phyloP scores from a whole-genome alignment of 2,329 filamentous ascomycete genomes.

The Hortaea werneckii region DNA sequence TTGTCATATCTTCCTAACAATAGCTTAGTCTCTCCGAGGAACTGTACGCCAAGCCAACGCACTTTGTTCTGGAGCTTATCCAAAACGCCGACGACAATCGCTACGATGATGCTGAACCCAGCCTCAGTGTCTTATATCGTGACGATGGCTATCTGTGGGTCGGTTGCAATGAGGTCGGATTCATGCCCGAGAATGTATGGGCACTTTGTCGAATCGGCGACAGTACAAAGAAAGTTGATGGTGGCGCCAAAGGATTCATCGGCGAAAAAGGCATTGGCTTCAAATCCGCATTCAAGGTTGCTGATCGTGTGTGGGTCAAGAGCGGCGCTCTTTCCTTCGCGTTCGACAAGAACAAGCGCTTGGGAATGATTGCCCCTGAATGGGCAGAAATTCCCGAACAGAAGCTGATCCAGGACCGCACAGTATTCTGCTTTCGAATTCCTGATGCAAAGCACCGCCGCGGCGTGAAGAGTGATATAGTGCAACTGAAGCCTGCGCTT shows the following conservation, averaged over 20 bases:
- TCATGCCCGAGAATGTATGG: slow-evolving; percentile 31
- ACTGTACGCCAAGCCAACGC: slow-evolving; percentile 23
- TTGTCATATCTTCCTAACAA: neutral
- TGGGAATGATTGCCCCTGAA: slow-evolving; percentile 30
- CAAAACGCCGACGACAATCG: slow-evolving; percentile 47
- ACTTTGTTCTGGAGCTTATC: slow-evolving; percentile 45
- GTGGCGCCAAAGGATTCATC: slow-evolving; percentile 31
- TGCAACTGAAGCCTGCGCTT: slow-evolving; percentile 16
- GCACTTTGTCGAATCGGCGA: slow-evolving; percentile 39
- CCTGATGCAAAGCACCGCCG: slow-evolving; percentile 8
- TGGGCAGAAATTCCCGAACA: slow-evolving; percentile 16
- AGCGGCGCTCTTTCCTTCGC: slow-evolving; percentile 38
- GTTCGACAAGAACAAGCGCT: slow-evolving; percentile 25
- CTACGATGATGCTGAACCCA: slow-evolving; percentile 21
- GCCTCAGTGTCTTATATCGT: slow-evolving; percentile 21
- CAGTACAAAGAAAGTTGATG: slow-evolving; percentile 35
- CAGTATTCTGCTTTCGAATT: slow-evolving; percentile 14
- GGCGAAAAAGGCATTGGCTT: slow-evolving; percentile 46
- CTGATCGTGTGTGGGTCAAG: slow-evolving; percentile 35
- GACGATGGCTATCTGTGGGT: slow-evolving; percentile 24
- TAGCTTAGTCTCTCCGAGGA: neutral
- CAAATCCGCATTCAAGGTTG: slow-evolving; percentile 42
- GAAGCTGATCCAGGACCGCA: slow-evolving; percentile 8
- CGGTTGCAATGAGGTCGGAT: slow-evolving; percentile 42
- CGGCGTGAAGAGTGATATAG: slow-evolving; percentile 13